Base-by-base conservation (phyloP, 192 early-diverging fungal genomes). In the Coemansia sp. region DNA sequence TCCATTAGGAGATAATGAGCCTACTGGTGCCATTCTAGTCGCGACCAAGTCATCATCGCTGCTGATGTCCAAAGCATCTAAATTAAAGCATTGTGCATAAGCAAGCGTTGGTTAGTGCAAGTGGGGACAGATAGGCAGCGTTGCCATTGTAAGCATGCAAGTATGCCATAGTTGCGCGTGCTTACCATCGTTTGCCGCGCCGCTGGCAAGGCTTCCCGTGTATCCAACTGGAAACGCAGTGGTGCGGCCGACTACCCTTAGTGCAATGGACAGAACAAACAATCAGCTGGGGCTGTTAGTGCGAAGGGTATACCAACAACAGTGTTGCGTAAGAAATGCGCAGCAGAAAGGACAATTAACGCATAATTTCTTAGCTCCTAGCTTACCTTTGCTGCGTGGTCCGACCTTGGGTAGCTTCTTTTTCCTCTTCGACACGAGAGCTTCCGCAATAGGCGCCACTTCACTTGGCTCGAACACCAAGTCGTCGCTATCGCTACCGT, bases 341-440 rank as follows among this genome's bases (percentile, higher is more conserved):
- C 47, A 15, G 47, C 12, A 51, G 5, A n/a, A 3, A 27, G 0
- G 15, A 27, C 3, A 25, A 5, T 14, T 27, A 51, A 25, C 25
- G 4, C 5, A 25, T 11, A 6, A 14, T 10, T 25, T 25, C 47
- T 4, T 5, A n/a, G n/a, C n/a, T n/a, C 47, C 40, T 59, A 8
- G 37, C 61, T 6, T 60, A 73, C 76, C 71, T 51, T 70, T 73
- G 59, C 41, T 68, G 43, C 53, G 54, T 15, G 61, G 45, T 32
- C 67, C 67, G 7, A 54, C 41, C 24, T 41, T 68, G 6, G n/a
- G 37, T 2, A 27, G 29, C 11, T 40, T 66, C 14, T 29, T 49
- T 39, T 68, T 72, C 29, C 54, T 61, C 24, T 67, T 74, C 32
- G 41, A 45, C 47, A 15, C 47, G 10, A 27, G 20, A 24, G 25